phyloP scores from a whole-genome alignment of 352 stramenopile species.

The Globisporangium nunn region DNA sequence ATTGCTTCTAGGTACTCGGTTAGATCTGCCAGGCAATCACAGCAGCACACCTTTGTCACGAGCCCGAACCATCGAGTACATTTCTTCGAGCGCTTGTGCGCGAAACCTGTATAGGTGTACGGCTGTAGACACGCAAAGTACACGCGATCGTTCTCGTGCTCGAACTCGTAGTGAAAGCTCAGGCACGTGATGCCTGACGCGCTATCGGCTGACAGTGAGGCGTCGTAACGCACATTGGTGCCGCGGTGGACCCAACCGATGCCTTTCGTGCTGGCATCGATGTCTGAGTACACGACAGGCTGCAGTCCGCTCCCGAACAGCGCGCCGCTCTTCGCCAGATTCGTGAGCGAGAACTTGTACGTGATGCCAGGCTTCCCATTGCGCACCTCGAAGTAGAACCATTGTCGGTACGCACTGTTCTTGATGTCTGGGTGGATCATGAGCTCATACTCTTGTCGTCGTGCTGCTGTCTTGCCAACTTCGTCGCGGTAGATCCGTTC shows the following conservation, averaged over 20 bases:
- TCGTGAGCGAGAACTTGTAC: slow-evolving; percentile 74
- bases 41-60: not conserved
- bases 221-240: slow-evolving; percentile 55
- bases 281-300: slow-evolving; percentile 72
- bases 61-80: not conserved
- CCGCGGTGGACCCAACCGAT: slow-evolving; percentile 61
- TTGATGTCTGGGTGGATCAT: slow-evolving; percentile 70
- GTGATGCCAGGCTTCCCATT: slow-evolving; percentile 36
- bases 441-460: slow-evolving; percentile 61
- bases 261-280: slow-evolving; percentile 27
- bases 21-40: slow-evolving; percentile 29
- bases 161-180: slow-evolving; percentile 69
- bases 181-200: slow-evolving; percentile 35
- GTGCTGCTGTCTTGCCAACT: not conserved
- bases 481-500: slow-evolving; percentile 47
- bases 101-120: slow-evolving; percentile 81
- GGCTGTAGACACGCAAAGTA: slow-evolving; percentile 83
- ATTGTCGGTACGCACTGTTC: slow-evolving; percentile 83
- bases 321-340: slow-evolving; percentile 76
- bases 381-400: slow-evolving; percentile 87
- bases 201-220: slow-evolving; percentile 16
- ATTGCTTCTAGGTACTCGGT: slow-evolving; percentile 63
- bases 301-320: slow-evolving; percentile 79
- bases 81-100: not conserved
- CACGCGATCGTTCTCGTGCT: slow-evolving; percentile 54